phyloP scores from a whole-genome alignment of 208 protist species.

The Trypanosoma brucei region DNA sequence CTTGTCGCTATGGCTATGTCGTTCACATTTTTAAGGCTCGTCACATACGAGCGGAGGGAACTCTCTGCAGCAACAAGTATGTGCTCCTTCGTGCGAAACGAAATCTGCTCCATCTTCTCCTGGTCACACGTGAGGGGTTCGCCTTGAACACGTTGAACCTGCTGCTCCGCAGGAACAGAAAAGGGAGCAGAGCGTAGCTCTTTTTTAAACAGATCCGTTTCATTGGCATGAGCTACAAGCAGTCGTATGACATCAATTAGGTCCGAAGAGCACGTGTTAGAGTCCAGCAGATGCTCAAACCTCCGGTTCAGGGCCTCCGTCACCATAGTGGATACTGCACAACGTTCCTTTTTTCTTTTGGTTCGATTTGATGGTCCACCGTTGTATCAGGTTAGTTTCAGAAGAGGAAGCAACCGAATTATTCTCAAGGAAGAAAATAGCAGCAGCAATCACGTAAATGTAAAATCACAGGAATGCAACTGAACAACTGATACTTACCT shows the following conservation, averaged over 20 bases:
- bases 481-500: too few species aligned
- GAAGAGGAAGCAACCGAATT: too few species aligned
- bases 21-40: conserved; percentile 55
- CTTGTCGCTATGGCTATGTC: conserved; percentile 55
- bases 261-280: conserved; percentile 53
- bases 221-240: conserved; percentile 75
- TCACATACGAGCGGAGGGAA: conserved; percentile 50
- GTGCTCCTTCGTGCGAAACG: conserved; percentile 25
- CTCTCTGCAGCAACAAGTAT: conserved; percentile 51
- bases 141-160: neutral
- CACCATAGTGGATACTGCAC: conserved; percentile 21
- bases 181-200: conserved; percentile 38
- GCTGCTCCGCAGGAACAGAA: conserved; percentile 2
- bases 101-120: neutral
- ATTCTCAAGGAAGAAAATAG: too few species aligned
- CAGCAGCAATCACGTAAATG: too few species aligned
- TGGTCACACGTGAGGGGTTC: conserved; percentile 6
- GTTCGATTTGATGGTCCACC: too few species aligned
- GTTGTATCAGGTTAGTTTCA: too few species aligned
- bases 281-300: conserved; percentile 61
- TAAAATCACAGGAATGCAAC: too few species aligned
- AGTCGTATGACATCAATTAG: conserved; percentile 69
- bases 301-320: conserved; percentile 53
- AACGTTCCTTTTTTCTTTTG: too few species aligned
- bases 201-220: conserved; percentile 72